Base-by-base conservation (phyloP, 306 rosid genomes). In the Sicyos baderoa region DNA sequence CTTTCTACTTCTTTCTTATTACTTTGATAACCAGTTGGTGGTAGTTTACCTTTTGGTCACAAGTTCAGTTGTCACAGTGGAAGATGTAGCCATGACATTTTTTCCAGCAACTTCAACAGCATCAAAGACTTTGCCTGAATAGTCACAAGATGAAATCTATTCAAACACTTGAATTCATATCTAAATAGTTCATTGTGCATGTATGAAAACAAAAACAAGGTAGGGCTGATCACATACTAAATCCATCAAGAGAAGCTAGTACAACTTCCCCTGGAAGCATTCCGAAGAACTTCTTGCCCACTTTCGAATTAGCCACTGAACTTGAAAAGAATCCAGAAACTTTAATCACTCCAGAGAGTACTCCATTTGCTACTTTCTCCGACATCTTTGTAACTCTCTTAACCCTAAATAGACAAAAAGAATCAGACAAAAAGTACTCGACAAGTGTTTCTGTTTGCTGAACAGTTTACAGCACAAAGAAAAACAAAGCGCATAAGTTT, bases 51-150 rank as follows among this genome's bases (percentile, higher is more conserved):
- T 88, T 77, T 89, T 92, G 64, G 87, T 73, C 23, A 86, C 94
- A 23, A 88, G 85, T 70, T 93, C 97, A 2, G 95, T 93, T 29
- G 98, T 93, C 72, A 93, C 97, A 14, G 86, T 79, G 70, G 91
- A 84, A 51, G 98, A 79, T 25, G 96, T 89, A 74, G 97, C 81
- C 97, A 93, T 81, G 72, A 88, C 98, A 81, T 88, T 88, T 81
- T 78, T 93, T 54, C 98, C 96, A 25, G 98, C 83, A 40, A 86
- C 88, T 84, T 93, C 98, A 76, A 88, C 94, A 68, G 98, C 96
- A 72, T 93, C 98, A 0, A 89, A 88, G 56, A 89, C 90, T 82
- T 82, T 89, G 84, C 82, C 98, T 93, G 74, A 74, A 71, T 56
- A 29, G 61, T 75, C 77, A 65, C 59, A 29, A 78, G 69, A 76